Percentiles rank a stretch among this genome's conserved stretches.
Evolutionary conservation across 129 eudicot genomes (phyloP).

Genomic region (Oenanthe sinensis): DNA sequence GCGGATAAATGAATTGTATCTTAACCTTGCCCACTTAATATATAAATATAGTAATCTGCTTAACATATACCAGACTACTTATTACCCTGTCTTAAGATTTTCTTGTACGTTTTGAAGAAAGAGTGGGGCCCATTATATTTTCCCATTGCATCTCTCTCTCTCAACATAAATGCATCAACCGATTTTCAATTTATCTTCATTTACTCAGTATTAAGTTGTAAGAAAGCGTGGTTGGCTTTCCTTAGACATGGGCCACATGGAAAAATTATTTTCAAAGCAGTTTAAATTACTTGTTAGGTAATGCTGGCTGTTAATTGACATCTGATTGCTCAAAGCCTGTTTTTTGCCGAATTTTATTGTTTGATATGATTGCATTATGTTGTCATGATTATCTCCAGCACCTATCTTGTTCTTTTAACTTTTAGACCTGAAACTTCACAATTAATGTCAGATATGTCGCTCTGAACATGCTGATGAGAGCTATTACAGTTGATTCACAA

Average conservation of each 20-base stretch:
- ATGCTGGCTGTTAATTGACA: neutral
- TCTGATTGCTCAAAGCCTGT: neutral
- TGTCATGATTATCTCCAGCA: neutral
- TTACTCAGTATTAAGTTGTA: neutral
- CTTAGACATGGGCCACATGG: neutral
- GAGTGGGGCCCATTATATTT: neutral
- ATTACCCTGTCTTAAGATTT: neutral
- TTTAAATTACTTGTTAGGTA: neutral
- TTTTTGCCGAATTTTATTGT: neutral
- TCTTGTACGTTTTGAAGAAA: neutral
- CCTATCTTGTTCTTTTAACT: constrained; percentile 8
- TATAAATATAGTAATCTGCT: neutral
- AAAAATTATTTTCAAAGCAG: neutral
- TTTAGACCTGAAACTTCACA: neutral
- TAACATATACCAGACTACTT: neutral
- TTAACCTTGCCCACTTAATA: neutral
- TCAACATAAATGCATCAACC: neutral
- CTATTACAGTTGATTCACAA: constrained; percentile 48
- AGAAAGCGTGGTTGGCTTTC: neutral
- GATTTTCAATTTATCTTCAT: neutral
- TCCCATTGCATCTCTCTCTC: neutral
- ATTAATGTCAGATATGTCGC: constrained; percentile 46
- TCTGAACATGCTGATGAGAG: constrained; percentile 57
- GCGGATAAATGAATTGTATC: neutral
- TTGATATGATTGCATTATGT: neutral